Evolutionary conservation across 1,284 basidiomycete genomes (phyloP).

Genomic region (Chalciporus sp.): DNA sequence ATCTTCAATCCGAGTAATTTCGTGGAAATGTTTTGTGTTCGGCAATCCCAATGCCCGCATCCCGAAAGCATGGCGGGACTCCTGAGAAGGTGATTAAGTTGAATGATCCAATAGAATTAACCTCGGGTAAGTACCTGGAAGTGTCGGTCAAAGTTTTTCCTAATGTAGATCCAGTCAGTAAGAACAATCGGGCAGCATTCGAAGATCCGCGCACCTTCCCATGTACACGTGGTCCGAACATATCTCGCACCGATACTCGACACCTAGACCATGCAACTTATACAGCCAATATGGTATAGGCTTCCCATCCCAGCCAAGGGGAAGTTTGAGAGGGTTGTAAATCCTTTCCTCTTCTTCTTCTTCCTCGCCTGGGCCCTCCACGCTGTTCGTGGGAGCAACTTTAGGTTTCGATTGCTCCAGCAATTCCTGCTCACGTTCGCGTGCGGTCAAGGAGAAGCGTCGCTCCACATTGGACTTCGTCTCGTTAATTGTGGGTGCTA

Average conservation of each 20-base stretch:
- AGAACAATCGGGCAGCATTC: conserved; percentile 3
- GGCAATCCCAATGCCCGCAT: conserved; percentile 97
- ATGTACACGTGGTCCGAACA: conserved; percentile 96
- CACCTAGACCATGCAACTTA: conserved; percentile 96
- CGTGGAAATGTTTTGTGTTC: conserved; percentile 98
- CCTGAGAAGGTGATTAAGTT: conserved; percentile 47
- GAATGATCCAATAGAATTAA: conserved; percentile 7
- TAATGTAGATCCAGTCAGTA: conserved; percentile 33
- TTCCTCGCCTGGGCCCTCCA: conserved; percentile 65
- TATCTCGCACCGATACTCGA: conserved; percentile 97
- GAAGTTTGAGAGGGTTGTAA: conserved; percentile 97
- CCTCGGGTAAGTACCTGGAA: conserved; percentile 61
- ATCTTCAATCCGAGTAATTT: conserved; percentile 97
- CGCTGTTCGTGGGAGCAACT: conserved; percentile 52
- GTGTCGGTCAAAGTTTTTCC: conserved; percentile 94
- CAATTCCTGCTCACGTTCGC: conserved; percentile 93
- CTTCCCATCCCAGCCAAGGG: conserved; percentile 97
- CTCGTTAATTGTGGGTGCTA: conserved; percentile 76
- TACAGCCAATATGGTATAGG: conserved; percentile 99
- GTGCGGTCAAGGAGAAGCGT: conserved; percentile 92
- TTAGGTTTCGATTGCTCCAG: conserved; percentile 81
- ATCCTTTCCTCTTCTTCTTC: conserved; percentile 94
- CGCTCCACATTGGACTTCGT: conserved; percentile 97
- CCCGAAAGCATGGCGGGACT: conserved; percentile 96
- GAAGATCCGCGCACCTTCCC: conserved; percentile 65